A percentile compares a stretch with the other conserved stretches of the same genome.
phyloP scores from a whole-genome alignment of 2,329 filamentous ascomycete genomes.

The Pyrenophora teres region DNA sequence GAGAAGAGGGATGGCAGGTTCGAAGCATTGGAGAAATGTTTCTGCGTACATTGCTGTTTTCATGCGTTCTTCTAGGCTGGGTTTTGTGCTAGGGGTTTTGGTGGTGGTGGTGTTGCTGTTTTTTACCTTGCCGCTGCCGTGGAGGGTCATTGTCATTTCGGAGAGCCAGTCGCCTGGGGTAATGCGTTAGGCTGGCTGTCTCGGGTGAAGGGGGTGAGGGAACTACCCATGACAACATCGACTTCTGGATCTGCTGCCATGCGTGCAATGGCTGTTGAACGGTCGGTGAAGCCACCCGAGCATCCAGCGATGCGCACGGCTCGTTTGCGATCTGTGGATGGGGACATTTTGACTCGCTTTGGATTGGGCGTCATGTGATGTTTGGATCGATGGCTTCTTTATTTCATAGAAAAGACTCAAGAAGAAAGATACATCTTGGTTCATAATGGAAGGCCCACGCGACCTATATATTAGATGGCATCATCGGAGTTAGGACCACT shows the following conservation, averaged over 20 bases:
- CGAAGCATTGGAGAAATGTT: constrained; percentile 57
- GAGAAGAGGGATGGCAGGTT: constrained; percentile 25
- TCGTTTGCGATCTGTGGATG: constrained; percentile 25
- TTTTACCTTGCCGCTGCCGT: constrained; percentile 42
- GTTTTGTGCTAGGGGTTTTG: constrained; percentile 36
- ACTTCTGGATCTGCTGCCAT: constrained; percentile 37
- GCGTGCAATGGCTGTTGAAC: constrained; percentile 42
- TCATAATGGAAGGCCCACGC: neutral
- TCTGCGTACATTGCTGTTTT: constrained; percentile 35
- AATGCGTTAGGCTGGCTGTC: neutral
- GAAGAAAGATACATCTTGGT: neutral
- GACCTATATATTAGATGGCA: constrained; percentile 18
- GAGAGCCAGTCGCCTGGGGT: constrained; percentile 32
- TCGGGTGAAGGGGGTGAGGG: neutral
- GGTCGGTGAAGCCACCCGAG: constrained; percentile 49
- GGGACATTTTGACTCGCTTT: constrained; percentile 18
- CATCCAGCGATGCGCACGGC: constrained; percentile 41
- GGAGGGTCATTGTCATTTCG: constrained; percentile 38
- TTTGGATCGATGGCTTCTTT: neutral
- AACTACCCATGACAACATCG: constrained; percentile 33
- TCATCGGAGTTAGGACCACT: neutral
- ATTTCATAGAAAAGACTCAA: neutral
- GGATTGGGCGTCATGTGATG: constrained; percentile 1
- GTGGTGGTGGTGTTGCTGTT: constrained; percentile 42
- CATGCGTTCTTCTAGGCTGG: constrained; percentile 45